A percentile compares a stretch with the other conserved stretches of the same genome.
Conservation (phyloP, 108 stramenopile genomes). For the Cyclotella choctawhatcheeana region DNA sequence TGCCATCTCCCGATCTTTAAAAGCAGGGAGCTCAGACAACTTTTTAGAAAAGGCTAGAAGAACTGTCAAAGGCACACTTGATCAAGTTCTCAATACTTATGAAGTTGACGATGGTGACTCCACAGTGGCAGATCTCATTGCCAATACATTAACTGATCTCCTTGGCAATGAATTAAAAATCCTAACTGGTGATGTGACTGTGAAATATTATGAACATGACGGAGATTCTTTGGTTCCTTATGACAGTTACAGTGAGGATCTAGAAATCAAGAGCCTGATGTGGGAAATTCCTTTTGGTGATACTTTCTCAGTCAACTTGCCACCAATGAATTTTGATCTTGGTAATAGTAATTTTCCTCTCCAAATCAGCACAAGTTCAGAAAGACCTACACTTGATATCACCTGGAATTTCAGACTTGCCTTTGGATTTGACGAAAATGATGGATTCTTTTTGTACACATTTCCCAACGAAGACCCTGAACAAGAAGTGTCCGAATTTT, state of each 20-base stretch:
- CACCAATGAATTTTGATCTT: constrained; percentile 28
- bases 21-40: constrained; percentile 7
- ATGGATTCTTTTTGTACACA: constrained; percentile 47
- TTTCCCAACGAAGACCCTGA: constrained; percentile 19
- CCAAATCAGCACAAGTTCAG: constrained; percentile 7
- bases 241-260: neutral
- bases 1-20: neutral
- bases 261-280: constrained; percentile 26
- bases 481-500: too few relatives aligned
- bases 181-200: neutral
- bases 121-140: constrained; percentile 40
- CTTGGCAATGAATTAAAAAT: constrained; percentile 10
- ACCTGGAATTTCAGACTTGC: constrained; percentile 35
- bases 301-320: constrained; percentile 2
- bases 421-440: constrained; percentile 38
- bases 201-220: constrained; percentile 21
- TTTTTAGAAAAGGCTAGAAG: constrained; percentile 5
- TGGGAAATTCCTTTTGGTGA: constrained; percentile 50
- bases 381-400: constrained; percentile 2
- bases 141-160: constrained; percentile 9
- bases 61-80: constrained; percentile 16
- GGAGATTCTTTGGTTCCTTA: neutral
- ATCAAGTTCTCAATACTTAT: constrained; percentile 18
- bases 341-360: constrained; percentile 24
- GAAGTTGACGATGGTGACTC: constrained; percentile 9